Evolutionary conservation across 495 filamentous ascomycete genomes (phyloP).

Genomic region (Staphylotrichum longicolle): DNA sequence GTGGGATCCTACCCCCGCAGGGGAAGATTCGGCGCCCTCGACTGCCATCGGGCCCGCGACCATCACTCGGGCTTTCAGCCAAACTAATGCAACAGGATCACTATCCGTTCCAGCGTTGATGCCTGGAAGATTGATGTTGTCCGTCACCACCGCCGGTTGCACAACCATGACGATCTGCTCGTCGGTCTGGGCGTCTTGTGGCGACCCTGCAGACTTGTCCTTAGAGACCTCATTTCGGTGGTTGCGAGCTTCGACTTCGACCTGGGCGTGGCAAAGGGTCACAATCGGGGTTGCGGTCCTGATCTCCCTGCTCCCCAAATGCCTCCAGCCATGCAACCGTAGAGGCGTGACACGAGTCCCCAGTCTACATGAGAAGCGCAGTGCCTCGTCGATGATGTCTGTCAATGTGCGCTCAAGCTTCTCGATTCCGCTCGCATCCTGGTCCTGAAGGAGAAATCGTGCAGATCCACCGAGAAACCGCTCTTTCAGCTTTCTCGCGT

Average conservation of each 20-base stretch:
- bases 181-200: background rate
- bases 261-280: slow-evolving; percentile 12
- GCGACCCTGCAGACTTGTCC: background rate
- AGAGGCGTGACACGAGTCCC: slow-evolving; percentile 15
- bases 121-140: background rate
- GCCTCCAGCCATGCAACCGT: slow-evolving; percentile 13
- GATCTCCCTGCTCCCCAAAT: slow-evolving; percentile 7
- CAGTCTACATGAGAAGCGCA: slow-evolving; percentile 19
- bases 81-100: background rate
- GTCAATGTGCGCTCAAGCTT: slow-evolving; percentile 17
- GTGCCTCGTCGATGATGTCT: slow-evolving; percentile 22
- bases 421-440: slow-evolving; percentile 24
- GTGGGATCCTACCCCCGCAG: background rate
- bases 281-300: background rate
- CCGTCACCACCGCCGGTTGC: slow-evolving; percentile 14
- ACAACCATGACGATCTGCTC: slow-evolving; percentile 12
- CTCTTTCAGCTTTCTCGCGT: slow-evolving; percentile 21
- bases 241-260: background rate
- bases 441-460: slow-evolving; percentile 24
- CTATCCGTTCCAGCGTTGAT: background rate
- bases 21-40: background rate
- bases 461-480: slow-evolving; percentile 22
- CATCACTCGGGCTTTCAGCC: slow-evolving; percentile 18
- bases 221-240: background rate
- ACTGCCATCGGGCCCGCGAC: slow-evolving; percentile 1